phyloP scores from a whole-genome alignment of 2,329 filamentous ascomycete species.

The Sporothrix protearum region DNA sequence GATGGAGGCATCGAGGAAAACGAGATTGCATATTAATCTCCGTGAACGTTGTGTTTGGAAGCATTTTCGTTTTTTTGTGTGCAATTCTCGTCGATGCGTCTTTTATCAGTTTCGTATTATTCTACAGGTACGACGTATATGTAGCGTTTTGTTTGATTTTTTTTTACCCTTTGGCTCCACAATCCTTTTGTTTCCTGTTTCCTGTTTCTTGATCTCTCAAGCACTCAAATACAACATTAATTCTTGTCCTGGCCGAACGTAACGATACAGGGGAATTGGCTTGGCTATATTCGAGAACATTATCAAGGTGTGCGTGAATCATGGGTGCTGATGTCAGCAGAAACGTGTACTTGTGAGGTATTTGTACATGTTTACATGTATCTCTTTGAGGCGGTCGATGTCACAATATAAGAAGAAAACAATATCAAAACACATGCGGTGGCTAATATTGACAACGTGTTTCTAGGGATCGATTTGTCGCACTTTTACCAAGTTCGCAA shows the following conservation, averaged over 20 bases:
- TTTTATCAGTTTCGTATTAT: background rate
- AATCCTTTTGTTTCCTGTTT: background rate
- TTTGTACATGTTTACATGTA: background rate
- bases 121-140: background rate
- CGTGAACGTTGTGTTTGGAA: background rate
- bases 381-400: background rate
- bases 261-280: background rate
- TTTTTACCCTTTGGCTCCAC: background rate
- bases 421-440: background rate
- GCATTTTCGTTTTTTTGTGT: background rate
- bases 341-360: background rate
- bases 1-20: background rate
- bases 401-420: background rate
- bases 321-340: background rate
- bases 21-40: background rate
- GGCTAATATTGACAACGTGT: no score
- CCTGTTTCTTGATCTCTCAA: background rate
- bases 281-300: background rate
- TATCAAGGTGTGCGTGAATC: background rate
- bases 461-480: no score
- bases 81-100: background rate
- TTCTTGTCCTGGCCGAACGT: background rate
- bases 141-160: background rate
- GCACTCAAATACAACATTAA: slow-evolving; percentile 3
- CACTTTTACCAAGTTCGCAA: background rate